Base-by-base conservation (phyloP, 257 asterid genomes). In the Henckelia pumila region DNA sequence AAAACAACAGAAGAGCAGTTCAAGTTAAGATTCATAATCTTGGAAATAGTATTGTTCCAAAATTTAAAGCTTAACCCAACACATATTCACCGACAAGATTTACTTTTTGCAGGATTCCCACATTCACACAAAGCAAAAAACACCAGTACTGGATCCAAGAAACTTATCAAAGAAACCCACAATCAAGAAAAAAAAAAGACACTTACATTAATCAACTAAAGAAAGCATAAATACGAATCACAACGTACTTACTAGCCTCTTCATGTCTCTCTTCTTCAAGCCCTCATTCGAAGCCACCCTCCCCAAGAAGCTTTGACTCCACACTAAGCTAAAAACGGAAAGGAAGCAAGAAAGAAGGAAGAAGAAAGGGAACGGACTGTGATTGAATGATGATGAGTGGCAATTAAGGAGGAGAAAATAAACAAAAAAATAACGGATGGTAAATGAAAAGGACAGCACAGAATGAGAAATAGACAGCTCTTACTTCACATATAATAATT, bases 231-330 rank as follows among this genome's bases (percentile, higher is more conserved):
- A 47, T 16, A 47, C 20, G 21, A 71, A 55, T 24, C 50, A 56
- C 60, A 89, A 93, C 98, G 90, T 93, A 93, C 98, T 89, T 93
- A 93, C 98, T 89, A 93, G 97, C 91, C 95, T 80, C 96, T 82
- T 89, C 97, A 88, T 81, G 74, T 82, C 56, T 56, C 23, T 69
- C 74, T 71, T 77, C 77, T 83, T 81, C 88, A 83, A 76, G 73
- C 79, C 77, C 83, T 16, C 55, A 47, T 47, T 17, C 55, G 20
- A 47, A 47, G 55, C 20, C 55, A 47, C 20, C 55, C 55, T 47
- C 20, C 19, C 21, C 55, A 47, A 47, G 55, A 47, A 47, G 55
- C 47, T 40, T 14, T 14, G 52, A 40, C 52, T 40, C n/a, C n/a
- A 40, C 52, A 40, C 6, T 40, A 14, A 40, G 52, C 55, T 47